These are phyloP conservation scores for Tinospora cordifolia DNA, from an alignment of 164 flowering plant genomes.

Conservation along the genomic window DNA sequence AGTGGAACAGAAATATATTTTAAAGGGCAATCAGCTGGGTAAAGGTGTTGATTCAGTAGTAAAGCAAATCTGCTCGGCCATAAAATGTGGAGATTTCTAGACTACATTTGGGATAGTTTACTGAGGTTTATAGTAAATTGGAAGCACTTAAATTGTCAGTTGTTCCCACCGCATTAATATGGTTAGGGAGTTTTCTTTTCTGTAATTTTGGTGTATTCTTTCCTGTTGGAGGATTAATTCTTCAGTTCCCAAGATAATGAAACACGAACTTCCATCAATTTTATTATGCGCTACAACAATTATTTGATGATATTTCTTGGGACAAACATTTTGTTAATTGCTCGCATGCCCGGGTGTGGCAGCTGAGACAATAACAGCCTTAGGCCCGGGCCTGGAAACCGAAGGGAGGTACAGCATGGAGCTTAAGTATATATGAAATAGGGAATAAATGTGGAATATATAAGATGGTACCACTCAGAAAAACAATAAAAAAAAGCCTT, in stretches of 20 bases:
- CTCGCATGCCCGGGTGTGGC: too few relatives aligned
- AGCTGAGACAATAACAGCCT: too few relatives aligned
- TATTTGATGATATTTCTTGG: too few relatives aligned
- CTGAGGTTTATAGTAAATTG: not conserved
- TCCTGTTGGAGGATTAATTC: not conserved
- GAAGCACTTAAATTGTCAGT: not conserved
- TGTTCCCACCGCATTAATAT: not conserved
- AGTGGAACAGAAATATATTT: not conserved
- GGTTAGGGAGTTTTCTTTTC: not conserved
- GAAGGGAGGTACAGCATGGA: too few relatives aligned
- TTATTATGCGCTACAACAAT: not conserved
- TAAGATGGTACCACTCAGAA: too few relatives aligned
- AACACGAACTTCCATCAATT: not conserved
- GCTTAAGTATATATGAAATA: too few relatives aligned
- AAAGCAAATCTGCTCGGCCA: not conserved
- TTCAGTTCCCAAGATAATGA: not conserved
- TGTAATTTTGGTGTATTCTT: constrained; percentile 12
- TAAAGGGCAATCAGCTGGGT: not conserved
- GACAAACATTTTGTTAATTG: too few relatives aligned
- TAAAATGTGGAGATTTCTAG: not conserved
- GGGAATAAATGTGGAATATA: too few relatives aligned
- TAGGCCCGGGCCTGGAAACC: too few relatives aligned
- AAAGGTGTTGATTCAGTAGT: not conserved
- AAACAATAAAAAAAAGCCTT: too few relatives aligned
- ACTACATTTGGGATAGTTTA: not conserved